Evolutionary conservation across 2,329 filamentous ascomycete species (phyloP), one percentile per base, ranked within the genome.

Genomic region (Chlorencoelia australis): DNA sequence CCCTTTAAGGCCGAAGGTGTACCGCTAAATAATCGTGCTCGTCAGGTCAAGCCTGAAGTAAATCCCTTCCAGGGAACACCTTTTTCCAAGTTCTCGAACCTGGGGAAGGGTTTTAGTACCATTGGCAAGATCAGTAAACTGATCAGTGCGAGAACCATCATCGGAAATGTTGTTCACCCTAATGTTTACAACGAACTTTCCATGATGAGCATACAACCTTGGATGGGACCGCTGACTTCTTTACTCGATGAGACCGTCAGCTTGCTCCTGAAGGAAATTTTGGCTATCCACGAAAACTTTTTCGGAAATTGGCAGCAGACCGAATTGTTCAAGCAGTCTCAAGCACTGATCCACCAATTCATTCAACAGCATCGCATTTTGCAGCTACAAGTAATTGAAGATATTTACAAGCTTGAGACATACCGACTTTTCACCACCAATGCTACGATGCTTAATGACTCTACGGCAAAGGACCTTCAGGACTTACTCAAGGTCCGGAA

Each of bases 101-200:
- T 30, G 15, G 44, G 43, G 4, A 19, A 15, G n/a, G 4, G 32
- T 3, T 27, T 46, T 8, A 35, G 38, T 13, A 24, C 21, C 0
- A 53, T 62, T 29, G 47, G 51, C 9, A 53, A 59, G 1, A 73
- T 83, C 2, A 66, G 69, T 0, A 56, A 61, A 0, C 66, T 75
- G 7, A 77, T 81, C 10, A 55, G 61, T n/a, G 58, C 63, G 3
- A 72, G 73, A 8, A 70, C 68, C 18, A 65, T 64, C n/a, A 68
- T 73, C 0, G 75, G 77, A 0, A 68, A 70, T 5, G 64, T 75
- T 0, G 69, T 75, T 0, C 69, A 76, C 0, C 67, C 71, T 0
- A 69, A 73, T 24, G 75, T 80, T 0, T 74, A 78, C 15, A 68
- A 76, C 18, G 63, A 64, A 0, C 61, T 82, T 11, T 75, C 71